Percentiles rank a stretch among this genome's conserved stretches.
These are phyloP conservation scores for Xerocomus nothofagi DNA, from an alignment of 1,284 basidiomycete species.

Conservation along the genomic window DNA sequence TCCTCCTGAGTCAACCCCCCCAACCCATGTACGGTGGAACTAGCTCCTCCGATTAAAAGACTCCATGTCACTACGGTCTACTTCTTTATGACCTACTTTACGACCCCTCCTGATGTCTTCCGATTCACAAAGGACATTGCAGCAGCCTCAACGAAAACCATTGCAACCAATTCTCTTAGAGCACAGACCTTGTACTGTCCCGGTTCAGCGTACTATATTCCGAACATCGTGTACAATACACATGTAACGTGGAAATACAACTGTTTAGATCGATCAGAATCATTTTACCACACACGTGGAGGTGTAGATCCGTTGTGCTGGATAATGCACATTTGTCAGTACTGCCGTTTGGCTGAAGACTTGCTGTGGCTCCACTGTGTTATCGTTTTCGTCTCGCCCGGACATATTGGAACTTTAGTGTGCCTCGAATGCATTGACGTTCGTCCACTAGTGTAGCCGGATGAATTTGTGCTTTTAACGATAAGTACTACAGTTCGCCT, in stretches of 20 bases:
- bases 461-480: no score
- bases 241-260: background rate
- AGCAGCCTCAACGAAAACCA: background rate
- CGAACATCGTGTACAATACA: background rate
- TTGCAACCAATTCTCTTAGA: background rate
- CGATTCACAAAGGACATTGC: background rate
- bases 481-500: background rate
- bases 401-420: no score
- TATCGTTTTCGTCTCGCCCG: no score
- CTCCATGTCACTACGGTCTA: background rate
- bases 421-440: no score
- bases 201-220: background rate
- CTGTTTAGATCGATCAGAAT: background rate
- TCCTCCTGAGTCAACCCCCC: slow-evolving; percentile 9
- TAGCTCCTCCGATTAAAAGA: slow-evolving; percentile 3
- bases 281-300: background rate
- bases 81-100: background rate
- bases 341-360: background rate
- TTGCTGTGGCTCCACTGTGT: background rate
- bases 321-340: background rate
- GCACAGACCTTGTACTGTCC: background rate
- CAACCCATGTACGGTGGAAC: slow-evolving; percentile 23
- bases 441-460: no score
- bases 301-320: background rate
- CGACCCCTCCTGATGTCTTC: slow-evolving; percentile 4